Evolutionary conservation across 768 basidiomycete genomes (phyloP).

Genomic region (Leccinum barrowsii): DNA sequence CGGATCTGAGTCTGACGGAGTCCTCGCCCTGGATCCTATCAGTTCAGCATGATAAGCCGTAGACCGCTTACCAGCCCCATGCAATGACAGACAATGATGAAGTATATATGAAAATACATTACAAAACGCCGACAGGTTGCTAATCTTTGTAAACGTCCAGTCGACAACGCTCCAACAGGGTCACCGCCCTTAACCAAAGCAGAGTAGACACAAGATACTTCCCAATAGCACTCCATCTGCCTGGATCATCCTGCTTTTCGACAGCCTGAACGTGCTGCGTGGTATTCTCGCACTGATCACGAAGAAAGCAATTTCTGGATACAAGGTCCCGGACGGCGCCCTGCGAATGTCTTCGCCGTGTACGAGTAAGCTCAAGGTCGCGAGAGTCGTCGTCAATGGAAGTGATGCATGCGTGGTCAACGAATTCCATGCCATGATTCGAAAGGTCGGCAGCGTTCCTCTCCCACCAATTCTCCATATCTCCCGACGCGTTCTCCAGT

Average conservation of each 20-base stretch:
- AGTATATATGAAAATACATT: background rate
- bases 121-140: background rate
- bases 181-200: background rate
- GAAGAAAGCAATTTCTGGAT: conserved; percentile 14
- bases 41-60: background rate
- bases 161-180: background rate
- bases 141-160: background rate
- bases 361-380: conserved; percentile 12
- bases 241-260: background rate
- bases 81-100: background rate
- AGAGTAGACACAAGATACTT: conserved; percentile 14
- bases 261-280: background rate
- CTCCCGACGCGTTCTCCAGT: conserved; percentile 32
- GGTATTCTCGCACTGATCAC: conserved; percentile 1
- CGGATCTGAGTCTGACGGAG: background rate
- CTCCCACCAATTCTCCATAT: conserved; percentile 37
- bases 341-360: conserved; percentile 24
- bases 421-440: conserved; percentile 24
- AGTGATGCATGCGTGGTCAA: conserved; percentile 32
- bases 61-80: background rate
- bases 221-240: conserved; percentile 15
- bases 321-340: conserved; percentile 23
- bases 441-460: conserved; percentile 22
- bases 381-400: conserved; percentile 23
- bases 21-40: conserved; percentile 2